A percentile compares a stretch with the other conserved stretches of the same genome.
Evolutionary conservation across 345 rosid genomes (phyloP).

Genomic region (Tarenaya hassleriana): DNA sequence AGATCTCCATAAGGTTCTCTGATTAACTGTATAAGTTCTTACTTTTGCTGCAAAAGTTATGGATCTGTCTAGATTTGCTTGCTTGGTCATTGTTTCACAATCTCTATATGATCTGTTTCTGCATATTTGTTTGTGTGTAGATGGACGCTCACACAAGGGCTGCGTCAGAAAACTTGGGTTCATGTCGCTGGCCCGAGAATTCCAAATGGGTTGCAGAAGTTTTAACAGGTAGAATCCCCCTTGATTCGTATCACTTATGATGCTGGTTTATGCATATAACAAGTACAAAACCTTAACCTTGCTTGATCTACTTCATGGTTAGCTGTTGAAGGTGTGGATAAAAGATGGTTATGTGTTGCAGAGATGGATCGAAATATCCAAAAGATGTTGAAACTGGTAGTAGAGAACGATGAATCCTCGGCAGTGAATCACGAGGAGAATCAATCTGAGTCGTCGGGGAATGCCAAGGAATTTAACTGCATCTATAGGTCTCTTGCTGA

Average conservation of each 20-base stretch:
- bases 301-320: neutral
- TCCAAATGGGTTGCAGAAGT: constrained; percentile 46
- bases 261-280: neutral
- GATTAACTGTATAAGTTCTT: neutral
- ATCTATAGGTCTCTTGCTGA: constrained; percentile 43
- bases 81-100: neutral
- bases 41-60: neutral
- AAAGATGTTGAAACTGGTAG: constrained; percentile 42
- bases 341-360: constrained; percentile 22
- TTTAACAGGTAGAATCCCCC: constrained; percentile 37
- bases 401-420: constrained; percentile 35
- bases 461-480: constrained; percentile 36
- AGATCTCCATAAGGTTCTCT: too few relatives aligned
- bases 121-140: constrained; percentile 4
- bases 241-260: constrained; percentile 3
- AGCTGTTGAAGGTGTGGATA: neutral
- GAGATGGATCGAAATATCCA: constrained; percentile 41
- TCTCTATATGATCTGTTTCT: neutral
- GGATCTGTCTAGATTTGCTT: neutral
- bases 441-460: constrained; percentile 38
- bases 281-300: neutral
- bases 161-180: constrained; percentile 15
- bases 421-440: constrained; percentile 29
- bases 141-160: constrained; percentile 18
- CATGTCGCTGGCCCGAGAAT: constrained; percentile 29